These are phyloP conservation scores for Artomyces pyxidatus DNA, from an alignment of 768 basidiomycete species.

Conservation along the genomic window DNA sequence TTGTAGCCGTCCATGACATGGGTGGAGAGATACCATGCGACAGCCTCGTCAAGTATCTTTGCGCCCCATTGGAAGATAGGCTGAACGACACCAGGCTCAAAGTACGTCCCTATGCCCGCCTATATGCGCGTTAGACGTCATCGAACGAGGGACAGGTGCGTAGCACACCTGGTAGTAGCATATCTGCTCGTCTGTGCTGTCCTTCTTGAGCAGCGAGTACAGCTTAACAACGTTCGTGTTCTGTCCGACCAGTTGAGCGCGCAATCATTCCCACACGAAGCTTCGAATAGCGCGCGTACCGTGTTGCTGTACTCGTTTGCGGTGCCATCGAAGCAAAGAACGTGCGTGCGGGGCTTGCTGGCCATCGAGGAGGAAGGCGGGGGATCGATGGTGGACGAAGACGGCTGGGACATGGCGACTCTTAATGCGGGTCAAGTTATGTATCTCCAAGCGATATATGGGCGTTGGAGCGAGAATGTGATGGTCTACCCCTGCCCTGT, in stretches of 20 bases:
- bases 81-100: constrained; percentile 59
- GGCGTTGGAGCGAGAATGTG: too few species aligned
- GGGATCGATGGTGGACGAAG: neutral
- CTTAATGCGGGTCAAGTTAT: too few species aligned
- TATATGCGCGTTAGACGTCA: constrained; percentile 13
- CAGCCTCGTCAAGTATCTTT: constrained; percentile 54
- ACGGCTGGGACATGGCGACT: neutral
- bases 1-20: constrained; percentile 72
- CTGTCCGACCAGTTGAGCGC: too few species aligned
- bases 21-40: constrained; percentile 69
- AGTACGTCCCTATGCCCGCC: constrained; percentile 42
- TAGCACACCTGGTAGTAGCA: constrained; percentile 62
- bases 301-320: neutral
- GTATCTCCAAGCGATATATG: too few species aligned
- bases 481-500: too few species aligned
- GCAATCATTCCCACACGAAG: too few species aligned
- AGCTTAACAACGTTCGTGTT: constrained; percentile 35
- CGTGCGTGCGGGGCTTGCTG: constrained; percentile 9
- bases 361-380: neutral
- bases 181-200: constrained; percentile 27
- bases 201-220: constrained; percentile 30
- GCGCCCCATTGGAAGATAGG: constrained; percentile 53
- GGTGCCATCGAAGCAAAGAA: constrained; percentile 17
- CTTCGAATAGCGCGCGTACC: neutral
- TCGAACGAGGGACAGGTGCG: neutral